Evolutionary conservation across 768 basidiomycete species (phyloP), one percentile per base, ranked within the genome.

Genomic region (Amanita fuliginea): DNA sequence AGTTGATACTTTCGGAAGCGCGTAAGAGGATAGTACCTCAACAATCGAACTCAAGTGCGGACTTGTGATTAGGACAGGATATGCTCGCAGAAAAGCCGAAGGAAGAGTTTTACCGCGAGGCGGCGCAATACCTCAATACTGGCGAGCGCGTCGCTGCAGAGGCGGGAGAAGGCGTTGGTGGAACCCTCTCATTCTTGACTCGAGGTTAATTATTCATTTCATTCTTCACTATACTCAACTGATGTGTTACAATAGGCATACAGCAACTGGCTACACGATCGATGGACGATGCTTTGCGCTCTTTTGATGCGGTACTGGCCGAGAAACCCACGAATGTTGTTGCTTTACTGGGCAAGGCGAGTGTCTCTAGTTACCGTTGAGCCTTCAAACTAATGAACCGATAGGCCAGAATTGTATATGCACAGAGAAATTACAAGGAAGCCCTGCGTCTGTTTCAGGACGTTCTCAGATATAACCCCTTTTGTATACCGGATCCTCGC

Each of bases 401-500:
- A 4, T 57, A 91, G 83, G 95, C 87, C 1, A 78, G 94, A 47
- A 86, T 96, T 48, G 70, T 88, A 10, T 94, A 93, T 60, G 79
- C 86, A 7, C 74, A 81, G 46, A 75, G 88, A 39, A 78, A 83
- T 55, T 89, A 80, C 57, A 74, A 80, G 21, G 81, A 84, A 41
- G 84, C 96, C 3, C 74, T 99, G 22, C 83, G 84, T 54, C 59
- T 83, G 4, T 97, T 95, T 62, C 95, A 97, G 62, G 80, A 81
- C 42, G 83, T 94, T 7, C 72, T 98, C 9, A 71, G 76, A 26
- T 74, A 86, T 36, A 81, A 80, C 49, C 93, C 95, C 0, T 66
- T 74, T 14, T 92, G 88, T 65, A 68, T 74, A 21, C 96, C 95
- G 0, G 95, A 99, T 63, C 95, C 96, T 30, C 80, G 96, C 6